These are phyloP conservation scores for Phyllosticta citrichinensis DNA, from an alignment of 2,329 filamentous ascomycete species.

Conservation along the genomic window DNA sequence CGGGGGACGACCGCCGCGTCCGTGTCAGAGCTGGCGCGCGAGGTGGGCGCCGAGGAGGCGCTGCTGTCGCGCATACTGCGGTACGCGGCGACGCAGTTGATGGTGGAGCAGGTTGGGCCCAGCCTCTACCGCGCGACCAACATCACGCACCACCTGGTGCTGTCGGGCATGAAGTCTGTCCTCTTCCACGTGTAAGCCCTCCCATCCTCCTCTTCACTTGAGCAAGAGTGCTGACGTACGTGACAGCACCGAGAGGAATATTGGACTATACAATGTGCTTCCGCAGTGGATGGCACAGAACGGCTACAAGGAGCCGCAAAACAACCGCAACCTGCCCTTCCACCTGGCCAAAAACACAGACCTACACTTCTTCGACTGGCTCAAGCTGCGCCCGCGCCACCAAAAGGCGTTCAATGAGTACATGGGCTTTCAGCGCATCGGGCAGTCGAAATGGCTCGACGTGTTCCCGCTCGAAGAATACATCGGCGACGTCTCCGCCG, in stretches of 20 bases:
- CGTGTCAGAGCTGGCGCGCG: neutral
- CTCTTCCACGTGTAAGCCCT: neutral
- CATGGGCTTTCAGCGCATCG: conserved; percentile 1
- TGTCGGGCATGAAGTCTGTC: neutral
- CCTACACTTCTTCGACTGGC: conserved; percentile 21
- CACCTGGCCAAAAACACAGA: conserved; percentile 19
- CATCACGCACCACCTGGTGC: neutral
- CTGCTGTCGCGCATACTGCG: neutral
- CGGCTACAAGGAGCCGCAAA: conserved; percentile 18
- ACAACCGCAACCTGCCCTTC: conserved; percentile 20
- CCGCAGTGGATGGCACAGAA: conserved; percentile 23
- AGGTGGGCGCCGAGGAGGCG: neutral
- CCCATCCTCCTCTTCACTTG: neutral
- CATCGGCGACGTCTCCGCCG: conserved; percentile 9
- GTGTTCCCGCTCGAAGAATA: conserved; percentile 12
- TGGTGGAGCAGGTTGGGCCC: neutral
- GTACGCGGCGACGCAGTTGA: conserved; percentile 1
- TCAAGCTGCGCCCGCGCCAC: conserved; percentile 15
- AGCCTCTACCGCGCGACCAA: neutral
- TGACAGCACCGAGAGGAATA: neutral
- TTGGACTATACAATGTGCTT: conserved; percentile 13
- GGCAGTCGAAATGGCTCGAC: conserved; percentile 10
- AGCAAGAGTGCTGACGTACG: neutral
- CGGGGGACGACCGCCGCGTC: neutral
- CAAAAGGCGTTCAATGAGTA: neutral